A percentile compares a stretch with the other conserved stretches of the same genome.
These are phyloP conservation scores for Wickerhamiella australiensis DNA, from an alignment of 805 yeast genomes.

Conservation along the genomic window DNA sequence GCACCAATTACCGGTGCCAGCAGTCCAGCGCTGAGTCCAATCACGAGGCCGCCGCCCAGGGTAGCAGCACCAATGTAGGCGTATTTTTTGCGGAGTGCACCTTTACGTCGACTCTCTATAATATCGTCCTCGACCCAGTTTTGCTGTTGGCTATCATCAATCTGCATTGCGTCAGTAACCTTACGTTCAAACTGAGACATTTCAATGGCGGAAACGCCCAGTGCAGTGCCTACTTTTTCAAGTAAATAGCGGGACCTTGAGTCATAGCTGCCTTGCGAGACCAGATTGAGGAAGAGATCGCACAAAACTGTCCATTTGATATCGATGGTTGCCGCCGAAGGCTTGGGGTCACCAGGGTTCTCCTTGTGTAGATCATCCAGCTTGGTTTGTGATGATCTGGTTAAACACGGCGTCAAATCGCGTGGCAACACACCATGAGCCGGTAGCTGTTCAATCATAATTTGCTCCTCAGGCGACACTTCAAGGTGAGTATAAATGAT, in stretches of 20 bases:
- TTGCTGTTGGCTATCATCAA: slow-evolving; percentile 71
- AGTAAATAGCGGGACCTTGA: slow-evolving; percentile 77
- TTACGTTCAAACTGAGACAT: slow-evolving; percentile 81
- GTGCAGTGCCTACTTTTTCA: slow-evolving; percentile 47
- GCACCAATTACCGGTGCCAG: slow-evolving; percentile 98
- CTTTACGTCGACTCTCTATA: slow-evolving; percentile 58
- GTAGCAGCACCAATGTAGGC: slow-evolving; percentile 92
- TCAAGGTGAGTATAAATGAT: slow-evolving; percentile 71
- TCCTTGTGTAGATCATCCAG: slow-evolving; percentile 13
- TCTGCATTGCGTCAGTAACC: slow-evolving; percentile 77
- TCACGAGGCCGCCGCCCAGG: slow-evolving; percentile 84
- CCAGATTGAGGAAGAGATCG: slow-evolving; percentile 67
- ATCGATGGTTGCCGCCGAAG: slow-evolving; percentile 42
- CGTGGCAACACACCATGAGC: slow-evolving; percentile 66
- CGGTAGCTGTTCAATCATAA: slow-evolving; percentile 78
- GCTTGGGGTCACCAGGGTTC: not conserved
- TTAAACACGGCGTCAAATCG: slow-evolving; percentile 59
- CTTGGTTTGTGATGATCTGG: slow-evolving; percentile 6
- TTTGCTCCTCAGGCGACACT: slow-evolving; percentile 59
- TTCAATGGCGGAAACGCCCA: slow-evolving; percentile 54
- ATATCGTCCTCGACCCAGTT: slow-evolving; percentile 62
- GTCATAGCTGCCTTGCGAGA: slow-evolving; percentile 81
- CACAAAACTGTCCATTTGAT: slow-evolving; percentile 90
- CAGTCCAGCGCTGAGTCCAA: slow-evolving; percentile 90
- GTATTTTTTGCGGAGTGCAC: slow-evolving; percentile 51